Conservation (phyloP, 805 yeast species). For the Cyberlindnera nakhonratchasimensis region DNA sequence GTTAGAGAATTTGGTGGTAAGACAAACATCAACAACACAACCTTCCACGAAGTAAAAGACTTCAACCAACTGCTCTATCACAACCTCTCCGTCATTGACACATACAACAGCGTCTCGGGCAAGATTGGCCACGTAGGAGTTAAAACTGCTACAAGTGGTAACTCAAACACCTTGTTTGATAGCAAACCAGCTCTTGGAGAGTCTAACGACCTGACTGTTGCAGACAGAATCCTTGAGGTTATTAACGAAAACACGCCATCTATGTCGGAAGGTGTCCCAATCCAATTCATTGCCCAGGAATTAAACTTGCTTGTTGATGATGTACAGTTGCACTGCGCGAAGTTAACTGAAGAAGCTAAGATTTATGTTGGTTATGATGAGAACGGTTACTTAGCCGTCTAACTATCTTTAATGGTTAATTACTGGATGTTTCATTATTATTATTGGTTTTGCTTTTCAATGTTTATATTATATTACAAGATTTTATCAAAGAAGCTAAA, state of each 20-base stretch:
- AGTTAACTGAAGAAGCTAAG: slow-evolving; percentile 63
- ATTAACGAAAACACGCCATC: slow-evolving; percentile 47
- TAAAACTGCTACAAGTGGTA: slow-evolving; percentile 10
- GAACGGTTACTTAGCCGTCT: slow-evolving; percentile 52
- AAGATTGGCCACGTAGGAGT: slow-evolving; percentile 20
- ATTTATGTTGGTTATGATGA: slow-evolving; percentile 71
- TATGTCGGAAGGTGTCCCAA: slow-evolving; percentile 78
- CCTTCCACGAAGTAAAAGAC: slow-evolving; percentile 52
- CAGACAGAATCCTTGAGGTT: slow-evolving; percentile 47
- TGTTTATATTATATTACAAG: no score
- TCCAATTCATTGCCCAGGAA: slow-evolving; percentile 54
- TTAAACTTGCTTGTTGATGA: slow-evolving; percentile 48
- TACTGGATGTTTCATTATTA: no score
- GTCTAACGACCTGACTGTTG: slow-evolving; percentile 28
- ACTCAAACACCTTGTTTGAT: slow-evolving; percentile 39
- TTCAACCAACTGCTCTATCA: slow-evolving; percentile 70
- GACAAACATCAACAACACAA: slow-evolving; percentile 62
- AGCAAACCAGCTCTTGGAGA: slow-evolving; percentile 35
- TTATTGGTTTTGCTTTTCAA: no score
- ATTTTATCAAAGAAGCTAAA: background rate
- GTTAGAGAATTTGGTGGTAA: slow-evolving; percentile 59
- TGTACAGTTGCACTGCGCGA: slow-evolving; percentile 47
- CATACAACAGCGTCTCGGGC: slow-evolving; percentile 56
- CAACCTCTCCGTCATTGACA: slow-evolving; percentile 57
- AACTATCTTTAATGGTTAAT: no score